Evolutionary conservation across 345 rosid species (phyloP), one percentile per base, ranked within the genome.

Genomic region (Pistacia integerrima): DNA sequence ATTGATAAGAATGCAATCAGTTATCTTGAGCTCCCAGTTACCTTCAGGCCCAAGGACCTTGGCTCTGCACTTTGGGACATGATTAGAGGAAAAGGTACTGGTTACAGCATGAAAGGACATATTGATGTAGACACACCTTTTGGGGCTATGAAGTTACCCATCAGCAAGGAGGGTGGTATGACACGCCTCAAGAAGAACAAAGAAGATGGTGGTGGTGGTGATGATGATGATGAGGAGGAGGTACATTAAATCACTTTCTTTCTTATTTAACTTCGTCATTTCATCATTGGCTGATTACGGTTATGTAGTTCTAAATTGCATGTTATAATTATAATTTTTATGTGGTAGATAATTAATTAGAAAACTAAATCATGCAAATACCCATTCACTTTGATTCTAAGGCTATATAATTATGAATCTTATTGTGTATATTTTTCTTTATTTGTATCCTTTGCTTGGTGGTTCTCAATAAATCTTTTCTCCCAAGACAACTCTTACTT

Each of bases 1-100:
- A 76, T 96, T 38, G 94, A 77, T 0, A 96, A 97, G 81, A 91
- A 92, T 12, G 99, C 95, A 52, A 84, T 89, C 6, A 83, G 78
- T 30, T 56, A 67, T 64, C 57, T 97, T n/a, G 91, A 92, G 6
- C 73, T 97, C 60, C 99, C 98, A 0, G 86, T 97, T 76, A 86
- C 94, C 61, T 97, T 97, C 77, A 85, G 85, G 84, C 99, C 99
- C 28, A 97, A 94, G 87, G 99, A 97, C 62, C 91, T 91, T 77
- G 99, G 99, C 70, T 93, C 98, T 11, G 96, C 98, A 1, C 88
- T 97, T 18, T 97, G 99, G 99, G 99, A 97, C 83, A 89, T 97
- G 97, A 97, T 97, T 13, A 88, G 95, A 76, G 99, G 99, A 52
- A 97, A 76, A 81, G 98, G 98, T 61, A 94, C 97, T 9, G 95